These are phyloP conservation scores for Leersia perrieri DNA, from an alignment of 176 grass and related monocot genomes.

Conservation along the genomic window DNA sequence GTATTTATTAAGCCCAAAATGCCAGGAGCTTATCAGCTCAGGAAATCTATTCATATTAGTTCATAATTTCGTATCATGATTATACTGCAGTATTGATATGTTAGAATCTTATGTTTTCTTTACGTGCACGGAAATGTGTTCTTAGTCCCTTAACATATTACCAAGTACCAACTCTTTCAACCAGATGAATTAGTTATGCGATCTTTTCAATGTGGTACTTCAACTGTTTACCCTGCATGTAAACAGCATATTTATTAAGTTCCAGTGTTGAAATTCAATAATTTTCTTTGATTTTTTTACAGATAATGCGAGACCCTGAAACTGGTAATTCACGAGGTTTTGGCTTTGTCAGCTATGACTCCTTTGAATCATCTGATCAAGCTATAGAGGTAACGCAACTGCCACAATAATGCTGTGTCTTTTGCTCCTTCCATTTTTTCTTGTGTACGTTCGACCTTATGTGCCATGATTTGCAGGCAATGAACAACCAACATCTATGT, in stretches of 20 bases:
- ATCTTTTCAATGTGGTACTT: conserved; percentile 14
- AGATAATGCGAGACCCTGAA: conserved; percentile 99
- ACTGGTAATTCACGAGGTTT: conserved; percentile 94
- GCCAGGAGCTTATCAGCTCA: neutral
- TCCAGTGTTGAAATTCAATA: neutral
- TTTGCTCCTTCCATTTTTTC: conserved; percentile 19
- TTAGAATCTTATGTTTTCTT: neutral
- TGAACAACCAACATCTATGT: conserved; percentile 92
- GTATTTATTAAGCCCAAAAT: conserved; percentile 21
- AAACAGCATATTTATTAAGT: neutral
- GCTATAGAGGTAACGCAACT: conserved; percentile 74
- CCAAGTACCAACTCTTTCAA: neutral
- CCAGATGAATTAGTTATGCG: neutral
- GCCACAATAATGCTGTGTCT: conserved; percentile 1
- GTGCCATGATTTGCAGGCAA: conserved; percentile 52
- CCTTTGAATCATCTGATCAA: conserved; percentile 95
- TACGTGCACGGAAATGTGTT: neutral
- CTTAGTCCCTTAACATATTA: neutral
- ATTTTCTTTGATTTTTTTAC: neutral
- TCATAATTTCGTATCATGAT: conserved; percentile 1
- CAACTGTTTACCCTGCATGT: neutral
- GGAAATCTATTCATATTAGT: neutral
- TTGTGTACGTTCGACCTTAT: conserved; percentile 12
- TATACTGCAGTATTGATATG: neutral
- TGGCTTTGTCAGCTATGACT: conserved; percentile 98